Evolutionary conservation across 345 rosid genomes (phyloP), one percentile per base, ranked within the genome.

Genomic region (Linum trigynum): DNA sequence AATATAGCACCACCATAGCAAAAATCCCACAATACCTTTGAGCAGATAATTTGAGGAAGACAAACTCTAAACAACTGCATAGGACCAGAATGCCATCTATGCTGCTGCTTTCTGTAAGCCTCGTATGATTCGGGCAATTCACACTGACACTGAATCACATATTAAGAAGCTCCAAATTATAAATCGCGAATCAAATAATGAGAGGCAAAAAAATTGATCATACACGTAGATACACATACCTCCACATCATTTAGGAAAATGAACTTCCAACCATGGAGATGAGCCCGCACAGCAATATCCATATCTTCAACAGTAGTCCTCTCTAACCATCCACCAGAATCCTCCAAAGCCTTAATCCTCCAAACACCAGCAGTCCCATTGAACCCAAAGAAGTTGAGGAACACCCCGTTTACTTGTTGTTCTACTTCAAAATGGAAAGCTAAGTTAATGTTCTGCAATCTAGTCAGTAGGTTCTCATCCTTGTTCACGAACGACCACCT

Each of bases 221-320:
- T 48, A 23, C 32, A 23, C 32, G 32, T 23, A 23, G 14, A 7
- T 32, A 5, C 50, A 50, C 0, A 63, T 89, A 91, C 98, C 95
- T 89, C 92, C 2, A 91, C 92, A 4, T 91, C 95, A 65, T 89
- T 86, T 43, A 91, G 86, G 78, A 85, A 91, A 70, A 89, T 67
- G 69, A 91, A 91, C 60, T 89, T 91, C 98, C 98, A 91, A 48
- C 98, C 96, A 11, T 78, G 81, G 57, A 91, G 96, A 74, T 91
- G 98, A 72, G 98, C 98, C 16, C 96, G 94, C 35, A 91, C 96
- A 32, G 98, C 98, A 69, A 91, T 85, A 74, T 91, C 98, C 98
- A 91, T 91, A 76, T 91, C 98, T 82, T 91, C 98, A 0, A 91
- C 98, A 0, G 98, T 91, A 6, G 98, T 91, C 75, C 98, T 85